Evolutionary conservation across 805 yeast genomes (phyloP).

Genomic region (Lipomyces yamanashiensis): DNA sequence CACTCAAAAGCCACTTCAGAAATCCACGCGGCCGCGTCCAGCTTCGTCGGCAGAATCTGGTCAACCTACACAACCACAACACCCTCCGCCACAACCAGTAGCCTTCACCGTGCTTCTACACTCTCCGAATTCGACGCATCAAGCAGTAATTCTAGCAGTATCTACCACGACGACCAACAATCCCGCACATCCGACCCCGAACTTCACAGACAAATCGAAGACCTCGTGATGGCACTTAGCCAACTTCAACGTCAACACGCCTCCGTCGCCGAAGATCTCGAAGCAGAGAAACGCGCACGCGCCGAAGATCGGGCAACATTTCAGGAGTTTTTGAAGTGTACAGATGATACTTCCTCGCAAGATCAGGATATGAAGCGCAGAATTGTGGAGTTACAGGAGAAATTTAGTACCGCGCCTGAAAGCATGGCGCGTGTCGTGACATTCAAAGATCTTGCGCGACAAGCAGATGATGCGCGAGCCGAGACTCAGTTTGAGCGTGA

Average conservation of each 20-base stretch:
- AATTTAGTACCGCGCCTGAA: slow-evolving; percentile 12
- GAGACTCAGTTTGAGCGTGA: slow-evolving; percentile 29
- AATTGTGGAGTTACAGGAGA: slow-evolving; percentile 5
- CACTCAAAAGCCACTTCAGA: slow-evolving; percentile 32
- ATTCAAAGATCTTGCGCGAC: slow-evolving; percentile 24
- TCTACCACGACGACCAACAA: background rate
- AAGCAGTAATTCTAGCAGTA: background rate
- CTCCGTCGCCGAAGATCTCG: slow-evolving; percentile 32
- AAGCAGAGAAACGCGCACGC: slow-evolving; percentile 33
- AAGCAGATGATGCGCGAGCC: slow-evolving; percentile 28
- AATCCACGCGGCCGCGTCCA: slow-evolving; percentile 29
- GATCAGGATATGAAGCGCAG: background rate
- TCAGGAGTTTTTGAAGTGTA: slow-evolving; percentile 12
- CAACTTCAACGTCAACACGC: slow-evolving; percentile 35
- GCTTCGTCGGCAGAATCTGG: slow-evolving; percentile 36
- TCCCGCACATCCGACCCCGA: slow-evolving; percentile 15
- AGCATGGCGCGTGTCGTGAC: slow-evolving; percentile 22
- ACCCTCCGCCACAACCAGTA: slow-evolving; percentile 12
- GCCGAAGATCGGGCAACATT: slow-evolving; percentile 28
- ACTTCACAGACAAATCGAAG: slow-evolving; percentile 35
- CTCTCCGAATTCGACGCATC: background rate
- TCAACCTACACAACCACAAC: slow-evolving; percentile 2
- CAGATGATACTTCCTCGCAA: background rate
- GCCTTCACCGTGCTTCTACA: slow-evolving; percentile 11
- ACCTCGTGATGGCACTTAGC: slow-evolving; percentile 33